Evolutionary conservation across 163 green algal species (phyloP), one percentile per base, ranked within the genome.

Genomic region (Coccomyxa subellipsoidea): DNA sequence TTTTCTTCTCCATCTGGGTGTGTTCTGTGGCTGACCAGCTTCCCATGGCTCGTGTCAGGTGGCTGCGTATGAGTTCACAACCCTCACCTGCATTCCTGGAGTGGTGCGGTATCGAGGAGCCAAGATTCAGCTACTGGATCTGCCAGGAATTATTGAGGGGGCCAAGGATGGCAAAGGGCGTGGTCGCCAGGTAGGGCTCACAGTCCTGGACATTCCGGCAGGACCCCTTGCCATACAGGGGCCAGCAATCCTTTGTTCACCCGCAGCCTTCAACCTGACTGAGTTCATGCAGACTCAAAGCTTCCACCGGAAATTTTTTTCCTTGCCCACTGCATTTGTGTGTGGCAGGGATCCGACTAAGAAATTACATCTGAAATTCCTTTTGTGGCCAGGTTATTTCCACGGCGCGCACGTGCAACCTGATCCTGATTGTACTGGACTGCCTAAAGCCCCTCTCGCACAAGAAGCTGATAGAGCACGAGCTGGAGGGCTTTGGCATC

Each of bases 381-480:
- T n/a, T n/a, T n/a, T 8, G 29, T 73, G 66, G 84, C 2, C 93
- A 98, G 91, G 96, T 99, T 86, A 99, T 99, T 82, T 93, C 89
- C 59, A 98, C 95, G 3, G 97, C 97, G 0, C 92, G 96, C 35
- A 99, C 97, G 27, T 99, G 96, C 90, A 97, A 98, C 91, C 92
- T 99, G 47, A 99, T 99, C 85, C 87, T 99, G 36, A 98, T 99
- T 78, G 94, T 99, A 53, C 90, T 99, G 40, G 97, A 99, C 86
- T 98, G 92, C 84, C 86, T 99, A 2, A 99, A 99, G 87, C 97
- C 97, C 40, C 95, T 99, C 79, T 98, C 94, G 1, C 97, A 99
- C 90, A 99, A 99, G 89, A 88, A 89, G 76, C 89, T 98, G 69
- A 98, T 98, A 71, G 95, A 98, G 92, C 90, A 97, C 53, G 95